Evolutionary conservation across 1,139 yeast genomes (phyloP).

Genomic region (Hyphopichia buzzinii): DNA sequence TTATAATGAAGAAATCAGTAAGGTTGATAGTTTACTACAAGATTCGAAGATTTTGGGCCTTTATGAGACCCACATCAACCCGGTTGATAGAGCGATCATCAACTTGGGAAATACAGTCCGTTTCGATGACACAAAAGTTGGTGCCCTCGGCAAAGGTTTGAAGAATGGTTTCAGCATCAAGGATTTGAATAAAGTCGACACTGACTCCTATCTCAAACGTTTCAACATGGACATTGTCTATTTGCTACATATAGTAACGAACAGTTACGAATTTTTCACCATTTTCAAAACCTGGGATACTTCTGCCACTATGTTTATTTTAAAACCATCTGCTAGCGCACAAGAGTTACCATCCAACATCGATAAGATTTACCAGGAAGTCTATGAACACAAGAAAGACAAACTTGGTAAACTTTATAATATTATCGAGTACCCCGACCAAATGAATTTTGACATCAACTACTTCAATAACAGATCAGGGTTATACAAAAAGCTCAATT

Average conservation of each 20-base stretch:
- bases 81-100: slow-evolving; percentile 73
- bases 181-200: slow-evolving; percentile 49
- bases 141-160: slow-evolving; percentile 84
- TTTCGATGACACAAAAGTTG: slow-evolving; percentile 68
- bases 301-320: slow-evolving; percentile 51
- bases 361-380: slow-evolving; percentile 53
- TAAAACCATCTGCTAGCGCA: slow-evolving; percentile 69
- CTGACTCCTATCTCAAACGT: slow-evolving; percentile 50
- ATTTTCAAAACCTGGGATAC: slow-evolving; percentile 68
- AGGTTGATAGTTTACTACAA: slow-evolving; percentile 64
- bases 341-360: slow-evolving; percentile 61
- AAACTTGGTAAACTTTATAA: slow-evolving; percentile 40
- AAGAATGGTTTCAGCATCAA: slow-evolving; percentile 77
- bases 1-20: slow-evolving; percentile 55
- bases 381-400: slow-evolving; percentile 46
- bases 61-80: slow-evolving; percentile 70
- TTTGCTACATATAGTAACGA: slow-evolving; percentile 68
- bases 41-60: slow-evolving; percentile 65
- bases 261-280: slow-evolving; percentile 73
- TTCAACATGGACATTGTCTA: slow-evolving; percentile 63
- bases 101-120: slow-evolving; percentile 73
- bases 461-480: slow-evolving; percentile 51
- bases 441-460: slow-evolving; percentile 49
- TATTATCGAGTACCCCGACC: slow-evolving; percentile 50
- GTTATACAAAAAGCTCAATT: slow-evolving; percentile 53